Evolutionary conservation across 495 filamentous ascomycete genomes (phyloP).

Genomic region (Aspergillus avenaceus): DNA sequence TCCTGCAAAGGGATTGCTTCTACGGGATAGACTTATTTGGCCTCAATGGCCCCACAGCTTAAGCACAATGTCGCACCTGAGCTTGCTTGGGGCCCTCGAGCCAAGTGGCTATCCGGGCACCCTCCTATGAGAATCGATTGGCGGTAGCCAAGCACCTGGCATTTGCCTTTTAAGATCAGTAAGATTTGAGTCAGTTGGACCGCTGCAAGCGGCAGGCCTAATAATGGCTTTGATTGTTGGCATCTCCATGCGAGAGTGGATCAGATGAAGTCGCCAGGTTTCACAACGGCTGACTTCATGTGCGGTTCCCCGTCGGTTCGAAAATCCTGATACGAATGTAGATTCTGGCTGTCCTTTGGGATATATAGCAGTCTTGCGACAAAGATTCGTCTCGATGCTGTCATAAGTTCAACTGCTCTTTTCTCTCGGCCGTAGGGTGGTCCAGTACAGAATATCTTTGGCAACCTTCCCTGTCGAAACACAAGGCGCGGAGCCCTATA

Average conservation of each 20-base stretch:
- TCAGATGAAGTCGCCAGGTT: constrained; percentile 42
- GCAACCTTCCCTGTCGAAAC: too few relatives aligned
- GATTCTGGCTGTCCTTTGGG: constrained; percentile 6
- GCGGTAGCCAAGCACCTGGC: constrained; percentile 17
- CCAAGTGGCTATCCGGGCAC: constrained; percentile 6
- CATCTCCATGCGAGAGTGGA: constrained; percentile 30
- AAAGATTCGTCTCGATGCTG: constrained; percentile 3
- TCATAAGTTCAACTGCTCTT: background rate
- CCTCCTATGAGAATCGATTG: constrained; percentile 20
- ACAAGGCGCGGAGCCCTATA: background rate
- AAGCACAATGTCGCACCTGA: constrained; percentile 33
- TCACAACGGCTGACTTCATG: constrained; percentile 45
- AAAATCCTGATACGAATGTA: constrained; percentile 33
- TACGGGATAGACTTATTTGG: constrained; percentile 11
- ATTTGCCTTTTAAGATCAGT: constrained; percentile 16
- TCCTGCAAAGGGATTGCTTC: background rate
- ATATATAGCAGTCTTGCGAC: background rate
- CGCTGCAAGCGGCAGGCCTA: constrained; percentile 1
- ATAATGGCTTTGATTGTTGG: constrained; percentile 9
- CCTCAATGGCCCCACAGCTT: constrained; percentile 6
- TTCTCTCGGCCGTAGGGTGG: background rate
- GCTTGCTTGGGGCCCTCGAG: constrained; percentile 16
- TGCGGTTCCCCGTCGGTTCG: constrained; percentile 35
- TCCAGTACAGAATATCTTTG: background rate
- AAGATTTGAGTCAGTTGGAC: constrained; percentile 21